Percentiles rank a stretch among this genome's conserved stretches.
These are phyloP conservation scores for Fusarium tjaetaba DNA, from an alignment of 2,329 filamentous ascomycete species.

Conservation along the genomic window DNA sequence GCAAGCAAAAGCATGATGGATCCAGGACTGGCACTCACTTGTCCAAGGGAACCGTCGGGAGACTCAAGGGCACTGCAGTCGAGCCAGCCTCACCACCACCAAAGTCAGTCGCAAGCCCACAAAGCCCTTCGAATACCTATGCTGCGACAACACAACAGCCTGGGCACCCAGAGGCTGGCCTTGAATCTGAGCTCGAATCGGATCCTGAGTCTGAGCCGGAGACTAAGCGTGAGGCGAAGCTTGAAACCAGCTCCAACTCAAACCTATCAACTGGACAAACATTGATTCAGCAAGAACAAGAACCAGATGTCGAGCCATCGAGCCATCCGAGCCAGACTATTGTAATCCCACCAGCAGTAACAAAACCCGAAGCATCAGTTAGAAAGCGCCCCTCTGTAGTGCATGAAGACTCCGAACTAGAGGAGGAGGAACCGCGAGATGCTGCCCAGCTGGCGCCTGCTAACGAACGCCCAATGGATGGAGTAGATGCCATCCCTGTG, in stretches of 20 bases:
- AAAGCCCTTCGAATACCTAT: neutral
- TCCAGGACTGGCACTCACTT: conserved; percentile 58
- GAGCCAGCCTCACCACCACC: conserved; percentile 38
- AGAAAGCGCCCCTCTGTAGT: conserved; percentile 57
- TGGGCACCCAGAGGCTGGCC: conserved; percentile 2
- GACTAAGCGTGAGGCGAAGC: neutral
- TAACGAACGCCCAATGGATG: conserved; percentile 24
- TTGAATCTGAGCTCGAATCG: conserved; percentile 11
- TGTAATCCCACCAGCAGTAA: neutral
- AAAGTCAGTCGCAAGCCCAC: conserved; percentile 42
- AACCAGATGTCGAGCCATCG: neutral
- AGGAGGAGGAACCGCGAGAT: conserved; percentile 47
- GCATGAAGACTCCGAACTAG: conserved; percentile 56
- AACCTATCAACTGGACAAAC: neutral
- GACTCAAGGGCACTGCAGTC: conserved; percentile 60
- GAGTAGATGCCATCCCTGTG: conserved; percentile 50
- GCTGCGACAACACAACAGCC: neutral
- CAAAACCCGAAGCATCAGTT: neutral
- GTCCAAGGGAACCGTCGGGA: conserved; percentile 63
- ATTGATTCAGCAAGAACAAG: conserved; percentile 7
- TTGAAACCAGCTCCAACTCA: neutral
- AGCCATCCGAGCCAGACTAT: neutral
- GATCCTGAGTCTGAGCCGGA: conserved; percentile 22
- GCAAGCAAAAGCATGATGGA: conserved; percentile 54
- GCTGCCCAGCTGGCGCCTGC: conserved; percentile 13